Base-by-base conservation (phyloP, 805 yeast genomes). In the Yarrowia keelungensis region DNA sequence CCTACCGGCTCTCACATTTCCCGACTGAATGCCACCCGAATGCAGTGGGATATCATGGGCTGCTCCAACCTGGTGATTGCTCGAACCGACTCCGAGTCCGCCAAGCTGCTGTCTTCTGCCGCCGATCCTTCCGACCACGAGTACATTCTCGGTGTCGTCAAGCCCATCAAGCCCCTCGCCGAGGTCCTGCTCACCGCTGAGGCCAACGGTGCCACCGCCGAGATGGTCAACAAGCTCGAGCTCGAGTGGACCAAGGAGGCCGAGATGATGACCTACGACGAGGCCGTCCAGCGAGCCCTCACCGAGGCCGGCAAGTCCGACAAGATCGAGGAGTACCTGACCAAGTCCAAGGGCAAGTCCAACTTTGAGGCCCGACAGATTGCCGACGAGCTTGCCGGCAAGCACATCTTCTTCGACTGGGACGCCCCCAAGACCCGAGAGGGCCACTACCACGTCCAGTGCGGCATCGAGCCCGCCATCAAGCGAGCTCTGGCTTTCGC, bases 1-100 rank as follows among this genome's bases (percentile, higher is more conserved):
- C 89, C 90, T 11, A 82, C 87, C 1, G 80, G 85, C 1, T 84
- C 86, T 19, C 89, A 86, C 69, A 75, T 87, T 26, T 78, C 86
- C 51, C 77, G 90, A 62, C 75, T 86, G 46, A 75, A 84, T 45
- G 88, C 89, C 5, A 82, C 88, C 0, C 80, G 90, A 72, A 77
- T 86, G 73, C 90, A 86, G 73, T 85, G 88, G 87, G 90, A 86
- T 75, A 77, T 87, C 36, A 85, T 86, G 89, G 86, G 86, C 10
- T 76, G 85, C 2, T 83, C 83, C 67, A 87, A 85, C 75, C 75
- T 86, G 72, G 74, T 86, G 19, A 86, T 87, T 77, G 88, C 90
- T 1, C 79, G 90, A 70, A 84, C 88, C 3, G 90, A 87, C 74
- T 82, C 88, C 9, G 86, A 85, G 73, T 82, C 85, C 51, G 85